Conservation (phyloP, 495 filamentous ascomycete genomes). For the Penicillium coprophilum region DNA sequence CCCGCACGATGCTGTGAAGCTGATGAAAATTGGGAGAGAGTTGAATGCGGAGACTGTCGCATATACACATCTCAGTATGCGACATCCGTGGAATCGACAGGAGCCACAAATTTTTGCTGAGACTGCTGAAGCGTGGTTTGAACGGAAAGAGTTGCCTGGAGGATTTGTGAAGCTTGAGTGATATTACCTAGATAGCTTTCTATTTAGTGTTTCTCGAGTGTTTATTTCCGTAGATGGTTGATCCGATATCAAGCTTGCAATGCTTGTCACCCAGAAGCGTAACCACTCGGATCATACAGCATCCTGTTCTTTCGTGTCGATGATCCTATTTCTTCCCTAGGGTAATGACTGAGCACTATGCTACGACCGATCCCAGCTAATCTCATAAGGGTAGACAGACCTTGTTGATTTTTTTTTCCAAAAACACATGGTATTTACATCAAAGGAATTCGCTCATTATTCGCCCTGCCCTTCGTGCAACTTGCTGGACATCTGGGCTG, state of each 20-base stretch:
- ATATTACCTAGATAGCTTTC: background rate
- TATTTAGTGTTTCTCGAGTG: too few species aligned
- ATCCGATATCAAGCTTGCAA: too few species aligned
- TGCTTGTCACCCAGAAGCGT: too few species aligned
- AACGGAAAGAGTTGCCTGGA: constrained; percentile 13
- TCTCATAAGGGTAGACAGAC: too few species aligned
- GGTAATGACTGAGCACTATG: too few species aligned
- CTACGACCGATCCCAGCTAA: too few species aligned
- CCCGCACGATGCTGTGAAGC: constrained; percentile 2
- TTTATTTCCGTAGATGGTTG: too few species aligned
- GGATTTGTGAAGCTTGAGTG: constrained; percentile 9
- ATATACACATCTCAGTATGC: constrained; percentile 10
- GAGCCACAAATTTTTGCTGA: constrained; percentile 16
- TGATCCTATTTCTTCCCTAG: too few species aligned
- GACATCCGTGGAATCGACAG: constrained; percentile 21
- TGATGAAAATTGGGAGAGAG: constrained; percentile 5
- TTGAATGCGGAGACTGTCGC: constrained; percentile 5
- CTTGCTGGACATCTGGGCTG: background rate
- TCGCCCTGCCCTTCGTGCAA: constrained; percentile 1
- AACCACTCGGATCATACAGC: too few species aligned
- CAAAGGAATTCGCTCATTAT: constrained; percentile 1
- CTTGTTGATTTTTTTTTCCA: too few species aligned
- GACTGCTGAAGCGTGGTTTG: constrained; percentile 15
- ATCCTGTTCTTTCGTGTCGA: too few species aligned
- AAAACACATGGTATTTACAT: too few species aligned